phyloP scores from a whole-genome alignment of 108 stramenopile genomes.

The Conticribra guillardii region DNA sequence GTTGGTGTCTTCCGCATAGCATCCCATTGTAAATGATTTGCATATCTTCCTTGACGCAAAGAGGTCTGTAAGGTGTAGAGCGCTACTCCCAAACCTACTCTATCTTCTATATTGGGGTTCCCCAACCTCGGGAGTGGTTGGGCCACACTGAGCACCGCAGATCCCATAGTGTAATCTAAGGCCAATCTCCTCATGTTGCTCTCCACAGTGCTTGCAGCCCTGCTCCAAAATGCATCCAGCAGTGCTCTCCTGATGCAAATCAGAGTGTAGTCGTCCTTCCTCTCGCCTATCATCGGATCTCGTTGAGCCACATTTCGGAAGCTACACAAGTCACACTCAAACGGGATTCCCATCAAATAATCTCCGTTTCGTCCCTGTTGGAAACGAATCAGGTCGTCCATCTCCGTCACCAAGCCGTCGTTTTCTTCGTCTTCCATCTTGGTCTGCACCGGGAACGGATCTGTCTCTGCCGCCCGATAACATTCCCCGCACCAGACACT shows the following conservation, averaged over 20 bases:
- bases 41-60: neutral
- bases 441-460: slow-evolving; percentile 20
- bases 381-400: neutral
- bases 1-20: neutral
- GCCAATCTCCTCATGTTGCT: neutral
- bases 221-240: slow-evolving; percentile 55
- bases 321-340: slow-evolving; percentile 62
- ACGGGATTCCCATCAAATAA: slow-evolving; percentile 38
- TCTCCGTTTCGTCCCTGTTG: slow-evolving; percentile 35
- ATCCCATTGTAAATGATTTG: neutral
- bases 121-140: neutral
- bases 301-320: slow-evolving; percentile 42
- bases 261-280: neutral
- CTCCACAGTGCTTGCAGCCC: slow-evolving; percentile 44
- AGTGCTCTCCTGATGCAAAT: slow-evolving; percentile 32
- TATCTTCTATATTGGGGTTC: neutral
- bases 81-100: neutral
- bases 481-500: slow-evolving; percentile 47
- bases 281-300: slow-evolving; percentile 9
- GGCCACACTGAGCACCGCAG: neutral
- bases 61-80: neutral
- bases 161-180: no score
- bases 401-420: neutral
- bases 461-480: slow-evolving; percentile 5
- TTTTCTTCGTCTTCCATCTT: slow-evolving; percentile 16